phyloP scores from a whole-genome alignment of 495 filamentous ascomycete genomes.

The Trichoderma reesei region DNA sequence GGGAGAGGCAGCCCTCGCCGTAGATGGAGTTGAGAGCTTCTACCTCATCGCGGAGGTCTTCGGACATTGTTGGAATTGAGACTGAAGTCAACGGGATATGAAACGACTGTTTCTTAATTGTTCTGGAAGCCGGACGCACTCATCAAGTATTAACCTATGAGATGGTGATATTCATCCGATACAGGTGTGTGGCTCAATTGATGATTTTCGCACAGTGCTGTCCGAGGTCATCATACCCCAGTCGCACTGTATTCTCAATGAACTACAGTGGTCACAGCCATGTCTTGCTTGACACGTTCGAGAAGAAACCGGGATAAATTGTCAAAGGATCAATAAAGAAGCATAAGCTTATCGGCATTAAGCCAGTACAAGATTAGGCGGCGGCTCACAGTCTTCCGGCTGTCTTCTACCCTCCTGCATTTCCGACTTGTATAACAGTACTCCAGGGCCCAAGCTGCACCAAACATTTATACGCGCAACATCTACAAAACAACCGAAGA shows the following conservation, averaged over 20 bases:
- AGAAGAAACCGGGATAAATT: neutral
- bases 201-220: slow-evolving; percentile 2
- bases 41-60: slow-evolving; percentile 76
- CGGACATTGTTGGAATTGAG: slow-evolving; percentile 40
- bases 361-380: neutral
- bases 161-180: neutral
- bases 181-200: neutral
- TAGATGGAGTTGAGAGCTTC: slow-evolving; percentile 93
- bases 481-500: neutral
- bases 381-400: neutral
- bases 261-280: too few relatives aligned
- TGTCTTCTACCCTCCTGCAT: neutral
- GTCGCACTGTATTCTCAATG: neutral
- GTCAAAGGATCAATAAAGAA: neutral
- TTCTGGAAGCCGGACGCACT: neutral
- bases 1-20: slow-evolving; percentile 52
- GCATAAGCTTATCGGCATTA: neutral
- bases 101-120: neutral
- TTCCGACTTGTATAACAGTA: neutral
- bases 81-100: neutral
- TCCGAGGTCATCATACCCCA: neutral
- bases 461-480: slow-evolving; percentile 3
- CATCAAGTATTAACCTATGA: neutral
- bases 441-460: neutral
- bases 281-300: neutral